Evolutionary conservation across 495 filamentous ascomycete species (phyloP), one percentile per base, ranked within the genome.

Genomic region (Baudoinia panamericana): DNA sequence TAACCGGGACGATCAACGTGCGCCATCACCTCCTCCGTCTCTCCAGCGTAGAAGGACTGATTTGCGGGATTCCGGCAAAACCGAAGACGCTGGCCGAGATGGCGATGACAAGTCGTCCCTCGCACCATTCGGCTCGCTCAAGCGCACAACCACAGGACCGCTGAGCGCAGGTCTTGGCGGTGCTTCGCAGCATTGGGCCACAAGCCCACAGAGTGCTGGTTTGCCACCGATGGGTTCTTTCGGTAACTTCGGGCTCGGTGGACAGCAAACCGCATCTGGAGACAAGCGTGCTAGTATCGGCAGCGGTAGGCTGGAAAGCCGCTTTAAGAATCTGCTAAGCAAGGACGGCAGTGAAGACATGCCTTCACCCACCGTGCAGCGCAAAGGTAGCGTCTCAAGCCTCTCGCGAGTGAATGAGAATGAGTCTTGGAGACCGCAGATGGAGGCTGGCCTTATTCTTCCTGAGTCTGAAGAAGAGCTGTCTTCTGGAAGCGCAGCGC

Each of bases 181-280:
- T 27, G 64, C 67, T 9, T 58, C 67, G 29, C 86, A 82, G 10
- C 76, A 83, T 1, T 94, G 86, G 86, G 60, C 69, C 11, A 57
- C 65, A 12, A 61, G 73, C 15, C 69, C 78, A 7, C 67, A 67
- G 32, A 75, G 60, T 57, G 64, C 68, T 43, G 66, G 63, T 24
- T 70, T 83, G 43, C 70, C 79, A 3, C 74, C 75, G 4, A 82
- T 88, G 66, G 84, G 84, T 17, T 73, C 79, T 19, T 94, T 94
- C 61, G 84, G 86, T 9, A 87, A 71, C 42, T 94, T 93, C 55
- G 75, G 75, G 8, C 56, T 86, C 17, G 70, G 68, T n/a, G 58
- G 59, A 12, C 67, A 65, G 27, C 51, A 56, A 27, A 45, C 50
- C 16, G 71, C 74, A 17, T 70, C 76, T 12, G 57, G 62, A 25